Percentiles rank a stretch among this genome's conserved stretches.
Conservation (phyloP, 768 basidiomycete species). For the Chlorophyllum brunneum region DNA sequence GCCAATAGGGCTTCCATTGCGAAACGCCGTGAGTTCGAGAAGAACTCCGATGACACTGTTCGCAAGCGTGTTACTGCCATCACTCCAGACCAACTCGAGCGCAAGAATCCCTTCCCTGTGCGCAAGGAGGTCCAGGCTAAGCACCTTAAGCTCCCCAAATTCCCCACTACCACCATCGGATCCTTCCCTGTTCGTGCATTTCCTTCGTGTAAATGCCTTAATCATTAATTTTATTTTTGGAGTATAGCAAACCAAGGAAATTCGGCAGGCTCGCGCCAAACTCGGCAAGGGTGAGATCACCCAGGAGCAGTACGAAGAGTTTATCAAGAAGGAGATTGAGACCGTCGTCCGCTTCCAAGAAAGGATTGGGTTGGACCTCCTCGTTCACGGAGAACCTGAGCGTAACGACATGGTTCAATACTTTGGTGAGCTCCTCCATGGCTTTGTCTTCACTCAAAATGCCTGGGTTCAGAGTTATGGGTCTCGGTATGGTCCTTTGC, state of each 20-base stretch:
- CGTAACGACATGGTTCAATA: conserved; percentile 99
- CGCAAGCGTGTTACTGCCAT: conserved; percentile 94
- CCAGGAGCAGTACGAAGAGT: conserved; percentile 85
- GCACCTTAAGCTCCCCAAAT: conserved; percentile 88
- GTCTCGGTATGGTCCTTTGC: conserved; percentile 62
- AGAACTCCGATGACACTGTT: conserved; percentile 87
- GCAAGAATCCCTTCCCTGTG: conserved; percentile 83
- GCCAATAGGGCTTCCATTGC: conserved; percentile 88
- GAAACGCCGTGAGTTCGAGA: conserved; percentile 93
- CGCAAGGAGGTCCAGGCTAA: conserved; percentile 89
- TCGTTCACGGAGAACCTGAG: conserved; percentile 99
- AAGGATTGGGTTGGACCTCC: conserved; percentile 89
- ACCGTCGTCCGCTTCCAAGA: conserved; percentile 95
- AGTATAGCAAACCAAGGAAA: conserved; percentile 94
- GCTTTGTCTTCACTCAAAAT: conserved; percentile 98
- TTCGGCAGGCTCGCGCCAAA: conserved; percentile 94
- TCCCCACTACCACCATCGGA: conserved; percentile 98
- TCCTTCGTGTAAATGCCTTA: neutral
- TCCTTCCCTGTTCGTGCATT: conserved; percentile 81
- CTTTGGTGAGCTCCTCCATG: conserved; percentile 93
- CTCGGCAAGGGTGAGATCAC: conserved; percentile 89
- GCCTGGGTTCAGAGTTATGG: conserved; percentile 99
- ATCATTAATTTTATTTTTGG: conserved; percentile 16
- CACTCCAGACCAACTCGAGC: conserved; percentile 79
- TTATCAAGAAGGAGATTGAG: conserved; percentile 98